Conservation (phyloP, 768 basidiomycete species). For the Brasilioporus rufonigricans region DNA sequence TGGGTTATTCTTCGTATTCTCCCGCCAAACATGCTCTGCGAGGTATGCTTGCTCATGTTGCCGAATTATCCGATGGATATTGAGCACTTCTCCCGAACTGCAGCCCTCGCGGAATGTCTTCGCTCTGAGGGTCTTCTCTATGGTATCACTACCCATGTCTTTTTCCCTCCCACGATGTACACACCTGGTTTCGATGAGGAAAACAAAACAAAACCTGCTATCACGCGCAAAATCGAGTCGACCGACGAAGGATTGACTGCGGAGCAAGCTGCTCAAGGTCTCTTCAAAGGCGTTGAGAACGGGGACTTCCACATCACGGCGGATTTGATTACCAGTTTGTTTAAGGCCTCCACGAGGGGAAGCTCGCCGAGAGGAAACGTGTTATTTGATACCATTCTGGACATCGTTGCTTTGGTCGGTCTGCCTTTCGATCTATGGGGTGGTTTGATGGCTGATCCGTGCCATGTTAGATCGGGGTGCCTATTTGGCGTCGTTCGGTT, state of each 20-base stretch:
- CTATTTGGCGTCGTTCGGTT: constrained; percentile 51
- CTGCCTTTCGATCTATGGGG: not conserved
- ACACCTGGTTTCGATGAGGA: constrained; percentile 77
- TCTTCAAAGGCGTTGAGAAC: constrained; percentile 69
- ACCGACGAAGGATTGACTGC: constrained; percentile 62
- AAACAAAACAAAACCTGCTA: constrained; percentile 70
- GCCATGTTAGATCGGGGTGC: constrained; percentile 42
- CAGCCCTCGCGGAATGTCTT: constrained; percentile 82
- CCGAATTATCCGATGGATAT: not conserved
- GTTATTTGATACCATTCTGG: constrained; percentile 48
- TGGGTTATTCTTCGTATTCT: constrained; percentile 78
- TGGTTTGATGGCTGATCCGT: not conserved
- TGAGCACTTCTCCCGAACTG: not conserved
- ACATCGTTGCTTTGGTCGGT: constrained; percentile 47
- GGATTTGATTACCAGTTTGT: constrained; percentile 64
- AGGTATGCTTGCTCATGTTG: constrained; percentile 43
- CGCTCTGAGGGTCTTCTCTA: constrained; percentile 79
- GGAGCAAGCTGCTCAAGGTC: constrained; percentile 55
- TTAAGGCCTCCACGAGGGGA: constrained; percentile 63
- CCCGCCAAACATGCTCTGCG: constrained; percentile 85
- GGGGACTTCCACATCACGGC: constrained; percentile 75
- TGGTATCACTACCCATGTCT: constrained; percentile 74
- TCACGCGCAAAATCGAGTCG: constrained; percentile 76
- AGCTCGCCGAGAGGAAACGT: constrained; percentile 58
- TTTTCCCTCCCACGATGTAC: constrained; percentile 79